Evolutionary conservation across 352 stramenopile species (phyloP), one percentile per base, ranked within the genome.

Genomic region (Globisporangium paddicum): DNA sequence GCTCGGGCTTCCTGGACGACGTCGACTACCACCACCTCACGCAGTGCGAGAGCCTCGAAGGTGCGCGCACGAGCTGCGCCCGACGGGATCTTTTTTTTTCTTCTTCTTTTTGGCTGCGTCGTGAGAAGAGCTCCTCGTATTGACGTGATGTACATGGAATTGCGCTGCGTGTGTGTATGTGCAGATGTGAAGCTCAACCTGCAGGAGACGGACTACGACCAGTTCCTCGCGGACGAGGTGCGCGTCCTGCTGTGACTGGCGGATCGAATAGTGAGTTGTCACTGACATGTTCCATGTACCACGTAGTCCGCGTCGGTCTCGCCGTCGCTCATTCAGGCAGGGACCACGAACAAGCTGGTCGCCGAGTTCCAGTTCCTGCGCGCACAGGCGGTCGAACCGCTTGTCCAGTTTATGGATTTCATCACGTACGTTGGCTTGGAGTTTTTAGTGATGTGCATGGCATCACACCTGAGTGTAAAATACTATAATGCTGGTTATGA

Each of bases 201-300:
- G 18, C 97, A 98, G 60, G 97, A 99, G 73, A 99, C 95, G 14
- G 97, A 99, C 80, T 99, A 99, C 67, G 87, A 95, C 55, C 90
- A 98, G 72, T 98, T 98, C 55, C 69, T 99, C 49, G 83, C 89
- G 11, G 93, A 99, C 71, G 94, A 98, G 74, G 84, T 91, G 55
- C 50, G 58, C 63, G 11, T 3, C 2, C 14, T n/a, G n/a, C n/a
- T n/a, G n/a, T n/a, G n/a, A n/a, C n/a, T n/a, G n/a, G n/a, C n/a
- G 28, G 28, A 32, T 3, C 28, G 28, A 32, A 32, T 32, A 32
- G 28, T 32, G 6, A 6, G 5, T 52, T 62, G 62, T 86, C 47
- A 38, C 19, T n/a, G 10, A 23, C 54, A 18, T 19, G 16, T 13
- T 23, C 21, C 0, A 9, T 38, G 21, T 1, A 26, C 2, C 21